Conservation (phyloP, 2,329 filamentous ascomycete species). For the Exophiala dermatitidis region DNA sequence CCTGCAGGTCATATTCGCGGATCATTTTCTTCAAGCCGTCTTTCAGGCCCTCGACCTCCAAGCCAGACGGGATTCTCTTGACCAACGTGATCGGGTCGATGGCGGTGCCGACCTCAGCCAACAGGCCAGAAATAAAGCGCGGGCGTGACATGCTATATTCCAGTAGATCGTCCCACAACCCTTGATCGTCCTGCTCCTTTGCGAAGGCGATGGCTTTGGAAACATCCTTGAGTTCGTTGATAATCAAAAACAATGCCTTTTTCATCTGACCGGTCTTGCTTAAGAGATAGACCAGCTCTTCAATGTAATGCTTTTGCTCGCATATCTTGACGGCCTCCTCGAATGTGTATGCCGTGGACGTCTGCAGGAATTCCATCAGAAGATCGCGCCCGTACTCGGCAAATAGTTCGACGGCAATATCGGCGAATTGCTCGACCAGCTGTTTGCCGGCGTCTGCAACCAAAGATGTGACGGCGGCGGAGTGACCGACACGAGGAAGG, state of each 20-base stretch:
- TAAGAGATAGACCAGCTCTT: conserved; percentile 90
- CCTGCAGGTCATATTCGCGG: conserved; percentile 91
- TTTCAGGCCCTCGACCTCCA: conserved; percentile 84
- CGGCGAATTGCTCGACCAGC: conserved; percentile 78
- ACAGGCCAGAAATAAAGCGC: conserved; percentile 79
- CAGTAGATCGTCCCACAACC: conserved; percentile 90
- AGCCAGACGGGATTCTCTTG: conserved; percentile 79
- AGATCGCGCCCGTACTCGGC: conserved; percentile 71
- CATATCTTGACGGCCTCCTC: conserved; percentile 67
- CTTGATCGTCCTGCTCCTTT: conserved; percentile 83
- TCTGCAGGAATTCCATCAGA: conserved; percentile 79
- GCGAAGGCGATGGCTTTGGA: conserved; percentile 89
- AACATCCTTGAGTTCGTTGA: conserved; percentile 85
- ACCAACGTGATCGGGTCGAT: conserved; percentile 90
- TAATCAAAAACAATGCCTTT: conserved; percentile 82
- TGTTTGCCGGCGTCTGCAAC: conserved; percentile 53
- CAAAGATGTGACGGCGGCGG: conserved; percentile 37
- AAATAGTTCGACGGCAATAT: conserved; percentile 79
- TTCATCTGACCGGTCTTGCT: conserved; percentile 94
- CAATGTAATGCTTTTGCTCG: conserved; percentile 70
- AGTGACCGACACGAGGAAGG: conserved; percentile 32
- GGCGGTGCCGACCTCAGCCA: conserved; percentile 88
- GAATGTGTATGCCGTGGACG: conserved; percentile 80
- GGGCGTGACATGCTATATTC: conserved; percentile 98
- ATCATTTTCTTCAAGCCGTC: conserved; percentile 87